Evolutionary conservation across 306 rosid species (phyloP).

Genomic region (Gastrolobium bilobum): DNA sequence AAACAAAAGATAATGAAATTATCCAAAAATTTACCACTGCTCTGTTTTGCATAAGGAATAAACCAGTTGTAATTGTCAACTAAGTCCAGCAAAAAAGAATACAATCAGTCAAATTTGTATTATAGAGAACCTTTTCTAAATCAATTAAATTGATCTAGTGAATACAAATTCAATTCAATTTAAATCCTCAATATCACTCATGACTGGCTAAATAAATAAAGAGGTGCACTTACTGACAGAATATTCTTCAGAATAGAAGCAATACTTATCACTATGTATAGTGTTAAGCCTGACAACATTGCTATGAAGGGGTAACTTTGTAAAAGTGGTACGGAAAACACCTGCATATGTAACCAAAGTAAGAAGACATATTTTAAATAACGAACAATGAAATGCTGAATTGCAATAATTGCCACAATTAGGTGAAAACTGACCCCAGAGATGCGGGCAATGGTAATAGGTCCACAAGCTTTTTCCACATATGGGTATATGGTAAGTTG

Average conservation of each 20-base stretch:
- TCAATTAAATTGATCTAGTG: not conserved
- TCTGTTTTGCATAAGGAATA: slow-evolving; percentile 81
- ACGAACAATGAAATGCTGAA: slow-evolving; percentile 8
- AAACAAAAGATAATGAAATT: not conserved
- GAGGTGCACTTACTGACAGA: slow-evolving; percentile 42
- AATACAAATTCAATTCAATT: not conserved
- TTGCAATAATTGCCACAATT: not conserved
- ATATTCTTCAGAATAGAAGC: slow-evolving; percentile 52
- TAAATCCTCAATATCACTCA: not conserved
- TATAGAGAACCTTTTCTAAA: not conserved
- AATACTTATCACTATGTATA: slow-evolving; percentile 45
- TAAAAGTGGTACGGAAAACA: slow-evolving; percentile 52
- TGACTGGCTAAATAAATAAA: slow-evolving; percentile 13
- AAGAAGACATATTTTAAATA: slow-evolving; percentile 11
- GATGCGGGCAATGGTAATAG: slow-evolving; percentile 55
- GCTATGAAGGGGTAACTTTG: slow-evolving; percentile 61
- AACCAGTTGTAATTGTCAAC: slow-evolving; percentile 53
- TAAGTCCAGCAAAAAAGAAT: slow-evolving; percentile 25
- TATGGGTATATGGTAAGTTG: slow-evolving; percentile 64
- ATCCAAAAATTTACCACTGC: slow-evolving; percentile 72
- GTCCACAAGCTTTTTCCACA: slow-evolving; percentile 65
- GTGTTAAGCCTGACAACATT: slow-evolving; percentile 53
- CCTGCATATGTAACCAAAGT: slow-evolving; percentile 43
- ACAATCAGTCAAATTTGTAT: slow-evolving; percentile 14
- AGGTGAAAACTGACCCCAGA: slow-evolving; percentile 64